These are phyloP conservation scores for Diphasiastrum complanatum DNA, from an alignment of 83 land plant genomes.

Conservation along the genomic window DNA sequence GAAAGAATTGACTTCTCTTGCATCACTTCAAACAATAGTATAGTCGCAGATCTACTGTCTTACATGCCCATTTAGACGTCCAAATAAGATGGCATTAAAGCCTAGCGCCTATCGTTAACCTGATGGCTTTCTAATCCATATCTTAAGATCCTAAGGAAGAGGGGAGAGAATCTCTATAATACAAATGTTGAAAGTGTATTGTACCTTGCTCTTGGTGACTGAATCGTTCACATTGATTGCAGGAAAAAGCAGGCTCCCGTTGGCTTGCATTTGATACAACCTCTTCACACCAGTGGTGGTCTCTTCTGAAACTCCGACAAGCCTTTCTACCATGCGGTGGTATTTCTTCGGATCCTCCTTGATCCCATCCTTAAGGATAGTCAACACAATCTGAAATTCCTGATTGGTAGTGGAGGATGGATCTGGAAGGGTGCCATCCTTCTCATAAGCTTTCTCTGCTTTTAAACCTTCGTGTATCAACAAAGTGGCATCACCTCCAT, in stretches of 20 bases:
- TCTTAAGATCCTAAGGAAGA: too few relatives aligned
- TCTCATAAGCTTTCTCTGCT: slow-evolving; percentile 69
- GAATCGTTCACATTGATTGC: slow-evolving; percentile 84
- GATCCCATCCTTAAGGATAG: slow-evolving; percentile 57
- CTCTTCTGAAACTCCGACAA: slow-evolving; percentile 91
- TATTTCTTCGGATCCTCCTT: slow-evolving; percentile 56
- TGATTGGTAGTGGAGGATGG: slow-evolving; percentile 59
- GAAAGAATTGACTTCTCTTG: too few relatives aligned
- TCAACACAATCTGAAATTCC: slow-evolving; percentile 76
- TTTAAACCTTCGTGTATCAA: slow-evolving; percentile 86
- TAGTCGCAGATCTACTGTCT: too few relatives aligned
- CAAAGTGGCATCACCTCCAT: slow-evolving; percentile 78
- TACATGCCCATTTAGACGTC: too few relatives aligned
- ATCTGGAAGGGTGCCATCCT: slow-evolving; percentile 65
- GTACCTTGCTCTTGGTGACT: slow-evolving; percentile 96
- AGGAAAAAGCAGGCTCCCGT: slow-evolving; percentile 68
- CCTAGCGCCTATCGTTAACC: too few relatives aligned
- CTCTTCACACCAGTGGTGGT: slow-evolving; percentile 87
- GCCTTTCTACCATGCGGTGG: slow-evolving; percentile 64
- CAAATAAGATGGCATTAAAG: too few relatives aligned
- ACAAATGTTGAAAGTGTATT: too few relatives aligned
- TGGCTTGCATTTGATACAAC: slow-evolving; percentile 76
- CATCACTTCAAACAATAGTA: too few relatives aligned
- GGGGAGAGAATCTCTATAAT: too few relatives aligned
- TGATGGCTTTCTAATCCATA: too few relatives aligned